Evolutionary conservation across 805 yeast genomes (phyloP), one percentile per base, ranked within the genome.

Genomic region (Phaffomyces antillensis): DNA sequence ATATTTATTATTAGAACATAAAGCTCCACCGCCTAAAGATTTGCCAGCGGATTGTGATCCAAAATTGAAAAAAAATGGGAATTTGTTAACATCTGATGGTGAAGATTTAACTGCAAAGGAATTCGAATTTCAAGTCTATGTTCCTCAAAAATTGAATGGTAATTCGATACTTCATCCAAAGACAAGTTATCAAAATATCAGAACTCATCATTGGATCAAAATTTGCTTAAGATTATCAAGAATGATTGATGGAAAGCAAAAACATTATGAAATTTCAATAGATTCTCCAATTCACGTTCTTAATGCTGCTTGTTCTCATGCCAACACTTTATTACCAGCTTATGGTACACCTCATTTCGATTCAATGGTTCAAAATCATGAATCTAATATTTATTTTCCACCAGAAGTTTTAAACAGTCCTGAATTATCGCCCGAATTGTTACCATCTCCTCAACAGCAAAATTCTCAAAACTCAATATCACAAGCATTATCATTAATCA

Each of bases 121-220:
- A 61, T 76, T 87, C 50, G 95, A 88, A 56, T 86, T 87, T 60
- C 88, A 86, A 63, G 78, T 89, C n/a, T 84, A 74, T 51, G 83
- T 93, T 20, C 98, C 98, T 2, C 79, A 79, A 49, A 67, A 68
- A 41, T 69, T 87, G 46, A 75, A 75, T 42, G 76, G 75, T 23
- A 74, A 75, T 39, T 73, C 71, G 43, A 71, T 68, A 46, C 64
- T 84, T 26, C 96, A 88, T 56, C 96, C 98, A 2, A 95, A 93
- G 63, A 86, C 96, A 0, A 78, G 86, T 3, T 83, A 75, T 53
- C 77, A 75, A 23, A 81, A 80, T 54, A 88, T 93, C 50, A 90
- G 88, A 65, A 75, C 93, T 7, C 91, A 86, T 56, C 99, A 93
- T 65, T 93, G 99, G 97, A 81, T 93, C 56, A 93, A 93, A 65